Conservation (phyloP, 768 basidiomycete genomes). For the Trametes sanguinea region DNA sequence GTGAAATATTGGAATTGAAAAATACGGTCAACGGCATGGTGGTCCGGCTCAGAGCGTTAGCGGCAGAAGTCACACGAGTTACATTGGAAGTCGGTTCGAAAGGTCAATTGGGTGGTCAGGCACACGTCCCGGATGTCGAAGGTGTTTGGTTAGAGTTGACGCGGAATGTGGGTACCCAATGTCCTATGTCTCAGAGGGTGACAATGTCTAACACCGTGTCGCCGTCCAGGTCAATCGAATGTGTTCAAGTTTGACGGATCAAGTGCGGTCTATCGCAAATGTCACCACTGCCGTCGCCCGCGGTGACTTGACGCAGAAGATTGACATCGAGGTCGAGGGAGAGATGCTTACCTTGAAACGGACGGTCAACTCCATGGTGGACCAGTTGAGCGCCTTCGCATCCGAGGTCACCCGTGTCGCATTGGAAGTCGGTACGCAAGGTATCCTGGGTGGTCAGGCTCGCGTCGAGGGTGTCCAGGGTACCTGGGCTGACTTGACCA, state of each 20-base stretch:
- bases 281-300: conserved; percentile 90
- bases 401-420: conserved; percentile 83
- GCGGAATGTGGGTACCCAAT: conserved; percentile 53
- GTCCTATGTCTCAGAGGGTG: neutral
- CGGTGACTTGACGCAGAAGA: conserved; percentile 90
- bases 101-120: conserved; percentile 88
- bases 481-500: conserved; percentile 88
- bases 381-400: conserved; percentile 84
- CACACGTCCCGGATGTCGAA: conserved; percentile 84
- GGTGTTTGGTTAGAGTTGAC: conserved; percentile 91
- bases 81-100: conserved; percentile 86
- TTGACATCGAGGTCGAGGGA: conserved; percentile 85
- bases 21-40: conserved; percentile 59
- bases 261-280: conserved; percentile 80
- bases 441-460: conserved; percentile 89
- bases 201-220: neutral
- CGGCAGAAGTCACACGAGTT: conserved; percentile 82
- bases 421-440: conserved; percentile 87
- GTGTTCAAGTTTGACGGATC: conserved; percentile 79
- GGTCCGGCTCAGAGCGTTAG: conserved; percentile 58
- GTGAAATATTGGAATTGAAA: conserved; percentile 87
- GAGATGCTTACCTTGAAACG: conserved; percentile 85
- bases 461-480: conserved; percentile 90
- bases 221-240: conserved; percentile 68
- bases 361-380: conserved; percentile 95